Conservation (phyloP, 1,139 yeast genomes). For the Taphrina flavorubra region DNA sequence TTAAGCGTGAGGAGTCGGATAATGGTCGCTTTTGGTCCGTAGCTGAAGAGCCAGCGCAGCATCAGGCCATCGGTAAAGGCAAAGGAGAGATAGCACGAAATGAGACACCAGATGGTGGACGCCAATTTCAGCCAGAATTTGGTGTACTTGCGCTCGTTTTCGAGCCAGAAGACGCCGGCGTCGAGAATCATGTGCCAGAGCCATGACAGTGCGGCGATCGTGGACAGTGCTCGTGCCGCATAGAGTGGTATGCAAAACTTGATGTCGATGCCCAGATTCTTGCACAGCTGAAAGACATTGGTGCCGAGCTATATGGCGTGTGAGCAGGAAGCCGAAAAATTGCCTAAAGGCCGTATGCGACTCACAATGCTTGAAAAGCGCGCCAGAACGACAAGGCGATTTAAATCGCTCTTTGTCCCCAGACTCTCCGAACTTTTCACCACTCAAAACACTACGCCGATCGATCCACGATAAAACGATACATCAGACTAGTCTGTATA, state of each 20-base stretch:
- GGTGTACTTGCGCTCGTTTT: not conserved
- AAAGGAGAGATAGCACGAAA: slow-evolving; percentile 81
- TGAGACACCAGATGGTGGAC: slow-evolving; percentile 63
- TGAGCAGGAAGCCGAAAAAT: not conserved
- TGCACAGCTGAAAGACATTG: slow-evolving; percentile 36
- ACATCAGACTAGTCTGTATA: no score
- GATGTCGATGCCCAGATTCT: slow-evolving; percentile 38
- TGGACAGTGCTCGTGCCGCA: slow-evolving; percentile 31
- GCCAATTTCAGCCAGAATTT: slow-evolving; percentile 45
- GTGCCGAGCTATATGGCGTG: slow-evolving; percentile 25
- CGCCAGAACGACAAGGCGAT: slow-evolving; percentile 15
- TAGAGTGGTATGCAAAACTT: slow-evolving; percentile 30
- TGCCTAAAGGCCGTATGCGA: not conserved
- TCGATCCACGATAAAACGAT: no score
- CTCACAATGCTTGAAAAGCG: slow-evolving; percentile 23
- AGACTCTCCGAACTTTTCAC: no score
- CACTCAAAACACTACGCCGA: no score
- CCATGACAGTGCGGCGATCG: slow-evolving; percentile 29
- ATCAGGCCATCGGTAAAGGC: slow-evolving; percentile 86
- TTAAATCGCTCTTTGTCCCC: not conserved
- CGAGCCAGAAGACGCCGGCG: slow-evolving; percentile 14
- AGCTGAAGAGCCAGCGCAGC: slow-evolving; percentile 87
- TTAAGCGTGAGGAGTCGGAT: slow-evolving; percentile 84
- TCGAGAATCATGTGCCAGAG: slow-evolving; percentile 11
- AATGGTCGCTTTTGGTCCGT: slow-evolving; percentile 85